A percentile compares a stretch with the other conserved stretches of the same genome.
phyloP scores from a whole-genome alignment of 202 grass and related monocot species.

The Cymbopogon flexuosus region DNA sequence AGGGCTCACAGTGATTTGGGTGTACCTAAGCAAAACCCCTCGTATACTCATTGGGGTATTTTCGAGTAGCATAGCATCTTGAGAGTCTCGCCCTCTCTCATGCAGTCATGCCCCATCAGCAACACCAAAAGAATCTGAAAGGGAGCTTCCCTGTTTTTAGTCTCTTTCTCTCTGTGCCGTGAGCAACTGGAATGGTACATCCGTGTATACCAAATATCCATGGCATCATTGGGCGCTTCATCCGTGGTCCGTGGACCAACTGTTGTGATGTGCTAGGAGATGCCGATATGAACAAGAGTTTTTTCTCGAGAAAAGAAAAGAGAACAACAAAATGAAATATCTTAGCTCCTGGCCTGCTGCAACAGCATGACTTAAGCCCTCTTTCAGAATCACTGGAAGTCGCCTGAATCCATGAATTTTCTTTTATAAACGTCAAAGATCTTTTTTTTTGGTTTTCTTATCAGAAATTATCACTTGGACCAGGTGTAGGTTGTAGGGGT shows the following conservation, averaged over 20 bases:
- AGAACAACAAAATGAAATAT: neutral
- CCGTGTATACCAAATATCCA: slow-evolving; percentile 34
- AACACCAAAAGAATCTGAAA: slow-evolving; percentile 16
- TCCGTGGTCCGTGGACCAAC: neutral
- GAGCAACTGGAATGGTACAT: slow-evolving; percentile 27
- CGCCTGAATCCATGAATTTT: too few species aligned
- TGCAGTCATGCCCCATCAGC: slow-evolving; percentile 2
- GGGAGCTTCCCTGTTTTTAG: neutral
- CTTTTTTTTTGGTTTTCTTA: too few species aligned
- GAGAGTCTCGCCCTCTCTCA: neutral
- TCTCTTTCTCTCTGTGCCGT: neutral
- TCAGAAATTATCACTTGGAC: too few species aligned
- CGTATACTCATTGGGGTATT: slow-evolving; percentile 37
- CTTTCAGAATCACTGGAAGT: too few species aligned
- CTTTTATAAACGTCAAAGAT: too few species aligned
- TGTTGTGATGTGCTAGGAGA: neutral
- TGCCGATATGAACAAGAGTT: neutral
- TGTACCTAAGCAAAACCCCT: neutral
- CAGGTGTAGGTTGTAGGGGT: too few species aligned
- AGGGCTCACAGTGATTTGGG: too few species aligned
- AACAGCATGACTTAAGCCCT: too few species aligned
- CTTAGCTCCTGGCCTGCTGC: neutral
- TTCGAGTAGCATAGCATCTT: slow-evolving; percentile 32
- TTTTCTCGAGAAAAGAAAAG: neutral
- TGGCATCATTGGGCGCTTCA: neutral